Percentiles rank a stretch among this genome's conserved stretches.
These are phyloP conservation scores for Cunninghamia lanceolata DNA, from an alignment of 75 land plant genomes.

Conservation along the genomic window DNA sequence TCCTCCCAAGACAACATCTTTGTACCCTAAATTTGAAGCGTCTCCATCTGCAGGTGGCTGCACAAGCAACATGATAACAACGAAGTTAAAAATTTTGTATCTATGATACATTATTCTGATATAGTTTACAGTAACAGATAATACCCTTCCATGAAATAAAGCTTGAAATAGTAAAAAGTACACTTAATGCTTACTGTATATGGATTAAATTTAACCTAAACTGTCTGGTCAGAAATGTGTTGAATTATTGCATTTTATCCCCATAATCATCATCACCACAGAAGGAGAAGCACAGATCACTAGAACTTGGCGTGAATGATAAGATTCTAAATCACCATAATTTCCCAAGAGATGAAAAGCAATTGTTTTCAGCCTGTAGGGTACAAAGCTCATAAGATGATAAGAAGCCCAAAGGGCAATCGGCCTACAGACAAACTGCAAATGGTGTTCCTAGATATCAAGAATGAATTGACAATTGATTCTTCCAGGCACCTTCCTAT, in stretches of 20 bases:
- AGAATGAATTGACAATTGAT: neutral
- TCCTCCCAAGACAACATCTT: constrained; percentile 86
- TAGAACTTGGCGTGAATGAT: neutral
- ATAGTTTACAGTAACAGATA: neutral
- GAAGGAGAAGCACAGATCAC: neutral
- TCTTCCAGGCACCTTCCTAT: neutral
- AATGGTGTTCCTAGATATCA: neutral
- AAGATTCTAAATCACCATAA: neutral
- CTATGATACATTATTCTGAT: neutral
- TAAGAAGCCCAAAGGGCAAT: neutral
- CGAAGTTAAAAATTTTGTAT: neutral
- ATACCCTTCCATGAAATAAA: neutral
- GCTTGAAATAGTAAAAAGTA: neutral
- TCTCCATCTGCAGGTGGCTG: constrained; percentile 71
- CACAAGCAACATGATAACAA: neutral
- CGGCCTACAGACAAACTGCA: neutral
- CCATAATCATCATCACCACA: neutral
- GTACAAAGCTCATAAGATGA: neutral
- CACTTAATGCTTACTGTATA: neutral
- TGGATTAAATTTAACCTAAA: neutral
- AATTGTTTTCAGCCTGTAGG: neutral
- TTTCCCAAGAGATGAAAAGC: neutral
- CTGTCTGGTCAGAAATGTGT: neutral
- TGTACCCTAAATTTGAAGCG: constrained; percentile 55
- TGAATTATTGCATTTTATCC: neutral